Conservation (phyloP, 2,329 filamentous ascomycete species). For the Colletotrichum gloeosporioides region DNA sequence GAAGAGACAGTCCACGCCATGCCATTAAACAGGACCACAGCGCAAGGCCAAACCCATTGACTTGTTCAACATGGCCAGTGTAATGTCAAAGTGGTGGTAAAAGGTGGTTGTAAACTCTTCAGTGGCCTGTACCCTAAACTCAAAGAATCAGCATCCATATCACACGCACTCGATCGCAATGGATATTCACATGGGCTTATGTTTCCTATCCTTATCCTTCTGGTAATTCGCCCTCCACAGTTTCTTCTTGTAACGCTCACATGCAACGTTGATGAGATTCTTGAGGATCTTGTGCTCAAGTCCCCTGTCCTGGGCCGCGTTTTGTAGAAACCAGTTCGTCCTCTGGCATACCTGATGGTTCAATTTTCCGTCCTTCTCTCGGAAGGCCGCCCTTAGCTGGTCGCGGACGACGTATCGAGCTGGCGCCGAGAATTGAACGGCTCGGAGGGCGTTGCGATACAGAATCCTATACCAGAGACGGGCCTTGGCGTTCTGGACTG, state of each 20-base stretch:
- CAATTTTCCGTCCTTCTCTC: conserved; percentile 48
- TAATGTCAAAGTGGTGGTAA: conserved; percentile 71
- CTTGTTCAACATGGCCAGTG: conserved; percentile 75
- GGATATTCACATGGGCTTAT: conserved; percentile 24
- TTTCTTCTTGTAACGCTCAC: conserved; percentile 35
- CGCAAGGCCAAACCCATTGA: conserved; percentile 71
- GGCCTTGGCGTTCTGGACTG: conserved; percentile 43
- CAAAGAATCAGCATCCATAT: background rate
- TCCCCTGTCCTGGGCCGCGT: conserved; percentile 67
- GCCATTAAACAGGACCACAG: conserved; percentile 31
- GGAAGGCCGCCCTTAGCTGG: conserved; percentile 65
- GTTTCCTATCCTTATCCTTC: background rate
- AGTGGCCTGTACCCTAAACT: background rate
- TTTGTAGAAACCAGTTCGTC: conserved; percentile 73
- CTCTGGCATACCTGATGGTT: conserved; percentile 61
- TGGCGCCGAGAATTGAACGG: conserved; percentile 74
- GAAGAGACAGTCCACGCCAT: background rate
- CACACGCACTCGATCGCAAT: background rate
- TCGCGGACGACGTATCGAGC: conserved; percentile 67
- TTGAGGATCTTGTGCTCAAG: conserved; percentile 76
- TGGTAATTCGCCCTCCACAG: conserved; percentile 28
- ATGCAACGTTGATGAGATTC: conserved; percentile 61
- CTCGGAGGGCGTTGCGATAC: conserved; percentile 70
- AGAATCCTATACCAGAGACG: conserved; percentile 73
- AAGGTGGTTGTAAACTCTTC: conserved; percentile 32